These are phyloP conservation scores for Candida cerambycidarum DNA, from an alignment of 805 yeast genomes.

Conservation along the genomic window DNA sequence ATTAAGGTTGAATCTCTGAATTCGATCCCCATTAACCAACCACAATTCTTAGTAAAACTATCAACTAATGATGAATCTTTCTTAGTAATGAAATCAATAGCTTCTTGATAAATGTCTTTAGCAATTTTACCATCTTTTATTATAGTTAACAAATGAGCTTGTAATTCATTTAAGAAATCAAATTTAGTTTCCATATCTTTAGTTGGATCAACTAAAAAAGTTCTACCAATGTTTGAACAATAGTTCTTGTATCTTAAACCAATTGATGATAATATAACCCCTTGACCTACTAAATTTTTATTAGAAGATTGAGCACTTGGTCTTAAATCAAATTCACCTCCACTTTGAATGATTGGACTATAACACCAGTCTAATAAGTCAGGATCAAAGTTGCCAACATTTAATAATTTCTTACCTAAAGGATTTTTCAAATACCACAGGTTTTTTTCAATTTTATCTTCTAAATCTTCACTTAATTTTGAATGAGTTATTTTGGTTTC, in stretches of 20 bases:
- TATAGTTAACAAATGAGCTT: slow-evolving; percentile 57
- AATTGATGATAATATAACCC: slow-evolving; percentile 78
- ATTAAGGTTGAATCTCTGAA: slow-evolving; percentile 78
- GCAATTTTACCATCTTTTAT: slow-evolving; percentile 70
- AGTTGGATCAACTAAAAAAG: slow-evolving; percentile 87
- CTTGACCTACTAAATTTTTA: slow-evolving; percentile 60
- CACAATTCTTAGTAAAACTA: slow-evolving; percentile 74
- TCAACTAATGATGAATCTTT: slow-evolving; percentile 63
- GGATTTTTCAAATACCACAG: slow-evolving; percentile 59
- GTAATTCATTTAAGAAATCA: slow-evolving; percentile 70
- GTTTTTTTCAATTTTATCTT: slow-evolving; percentile 73
- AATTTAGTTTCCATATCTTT: slow-evolving; percentile 75
- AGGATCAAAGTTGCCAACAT: slow-evolving; percentile 61
- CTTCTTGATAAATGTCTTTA: slow-evolving; percentile 64
- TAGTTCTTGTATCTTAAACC: slow-evolving; percentile 87
- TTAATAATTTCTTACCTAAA: slow-evolving; percentile 54
- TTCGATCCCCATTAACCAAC: slow-evolving; percentile 88
- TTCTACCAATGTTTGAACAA: slow-evolving; percentile 84
- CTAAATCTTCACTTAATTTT: slow-evolving; percentile 71
- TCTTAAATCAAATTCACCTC: slow-evolving; percentile 77
- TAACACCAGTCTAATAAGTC: slow-evolving; percentile 89
- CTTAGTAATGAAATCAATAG: slow-evolving; percentile 54
- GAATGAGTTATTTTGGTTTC: slow-evolving; percentile 74
- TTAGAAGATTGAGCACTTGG: slow-evolving; percentile 79
- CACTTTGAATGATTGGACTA: slow-evolving; percentile 87